phyloP scores from a whole-genome alignment of 1,284 basidiomycete species.

The Coniferiporia weirii region DNA sequence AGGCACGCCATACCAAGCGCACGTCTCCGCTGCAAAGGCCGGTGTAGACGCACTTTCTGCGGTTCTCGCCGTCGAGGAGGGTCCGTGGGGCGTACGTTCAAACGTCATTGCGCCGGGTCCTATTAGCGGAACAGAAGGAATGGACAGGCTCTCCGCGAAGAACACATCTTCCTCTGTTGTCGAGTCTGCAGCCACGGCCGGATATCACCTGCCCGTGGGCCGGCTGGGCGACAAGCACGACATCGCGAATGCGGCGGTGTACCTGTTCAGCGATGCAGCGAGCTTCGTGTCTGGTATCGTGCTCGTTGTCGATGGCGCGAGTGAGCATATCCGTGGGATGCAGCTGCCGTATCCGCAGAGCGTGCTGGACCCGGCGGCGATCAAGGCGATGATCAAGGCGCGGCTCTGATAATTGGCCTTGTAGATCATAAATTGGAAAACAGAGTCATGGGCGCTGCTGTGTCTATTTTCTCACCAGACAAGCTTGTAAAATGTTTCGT shows the following conservation, averaged over 20 bases:
- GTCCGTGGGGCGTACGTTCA: conserved; percentile 88
- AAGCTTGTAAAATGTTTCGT: too few species aligned
- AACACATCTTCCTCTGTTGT: conserved; percentile 18
- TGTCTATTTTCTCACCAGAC: too few species aligned
- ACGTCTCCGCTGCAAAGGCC: conserved; percentile 94
- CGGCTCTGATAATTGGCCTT: conserved; percentile 28
- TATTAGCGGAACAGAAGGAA: conserved; percentile 83
- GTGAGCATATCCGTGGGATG: conserved; percentile 46
- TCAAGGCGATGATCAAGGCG: conserved; percentile 36
- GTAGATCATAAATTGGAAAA: too few species aligned
- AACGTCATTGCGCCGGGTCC: conserved; percentile 91
- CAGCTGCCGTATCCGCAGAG: conserved; percentile 61
- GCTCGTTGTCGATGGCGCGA: conserved; percentile 63
- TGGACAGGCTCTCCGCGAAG: conserved; percentile 61
- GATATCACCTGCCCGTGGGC: conserved; percentile 47
- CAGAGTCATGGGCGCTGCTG: too few species aligned
- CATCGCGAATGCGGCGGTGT: conserved; percentile 77
- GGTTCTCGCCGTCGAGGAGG: conserved; percentile 90
- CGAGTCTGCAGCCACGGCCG: neutral
- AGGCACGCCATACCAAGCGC: conserved; percentile 87
- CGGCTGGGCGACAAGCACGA: conserved; percentile 68
- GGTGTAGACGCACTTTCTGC: conserved; percentile 85
- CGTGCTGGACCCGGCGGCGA: conserved; percentile 53
- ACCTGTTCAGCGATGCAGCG: conserved; percentile 87
- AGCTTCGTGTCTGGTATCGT: conserved; percentile 75